A percentile compares a stretch with the other conserved stretches of the same genome.
Evolutionary conservation across 192 early-diverging fungal genomes (phyloP).

Genomic region (Geranomyces michiganensis): DNA sequence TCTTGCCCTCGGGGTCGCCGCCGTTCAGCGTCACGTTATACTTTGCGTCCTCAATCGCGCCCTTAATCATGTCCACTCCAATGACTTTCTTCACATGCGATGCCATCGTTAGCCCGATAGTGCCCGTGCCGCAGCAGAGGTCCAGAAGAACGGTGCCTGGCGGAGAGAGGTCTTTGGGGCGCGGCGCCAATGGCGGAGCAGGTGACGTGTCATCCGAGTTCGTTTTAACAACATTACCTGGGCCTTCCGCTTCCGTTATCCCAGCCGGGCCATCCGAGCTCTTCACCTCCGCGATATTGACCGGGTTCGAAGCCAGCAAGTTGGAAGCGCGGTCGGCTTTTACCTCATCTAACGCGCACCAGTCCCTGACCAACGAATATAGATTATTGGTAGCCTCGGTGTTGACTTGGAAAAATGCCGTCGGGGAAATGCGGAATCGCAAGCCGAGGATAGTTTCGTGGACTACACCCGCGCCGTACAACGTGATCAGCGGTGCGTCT

Average conservation of each 20-base stretch:
- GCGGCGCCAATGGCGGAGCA: background rate
- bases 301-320: background rate
- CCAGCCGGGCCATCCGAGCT: background rate
- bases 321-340: background rate
- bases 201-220: slow-evolving; percentile 15
- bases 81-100: slow-evolving; percentile 66
- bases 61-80: slow-evolving; percentile 70
- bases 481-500: slow-evolving; percentile 42
- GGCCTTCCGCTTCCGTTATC: background rate
- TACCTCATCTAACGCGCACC: slow-evolving; percentile 46
- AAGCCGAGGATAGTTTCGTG: slow-evolving; percentile 69
- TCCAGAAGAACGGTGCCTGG: slow-evolving; percentile 61
- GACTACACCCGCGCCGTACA: slow-evolving; percentile 59
- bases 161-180: slow-evolving; percentile 10
- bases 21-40: slow-evolving; percentile 62
- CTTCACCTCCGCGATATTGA: background rate
- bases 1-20: slow-evolving; percentile 48
- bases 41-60: slow-evolving; percentile 76
- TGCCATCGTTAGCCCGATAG: slow-evolving; percentile 79
- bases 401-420: slow-evolving; percentile 82
- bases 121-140: slow-evolving; percentile 85
- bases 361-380: slow-evolving; percentile 58
- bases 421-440: slow-evolving; percentile 72
- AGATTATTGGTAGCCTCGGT: slow-evolving; percentile 68
- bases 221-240: background rate